These are phyloP conservation scores for Xylariaceae sp. DNA, from an alignment of 2,329 filamentous ascomycete species.

Conservation along the genomic window DNA sequence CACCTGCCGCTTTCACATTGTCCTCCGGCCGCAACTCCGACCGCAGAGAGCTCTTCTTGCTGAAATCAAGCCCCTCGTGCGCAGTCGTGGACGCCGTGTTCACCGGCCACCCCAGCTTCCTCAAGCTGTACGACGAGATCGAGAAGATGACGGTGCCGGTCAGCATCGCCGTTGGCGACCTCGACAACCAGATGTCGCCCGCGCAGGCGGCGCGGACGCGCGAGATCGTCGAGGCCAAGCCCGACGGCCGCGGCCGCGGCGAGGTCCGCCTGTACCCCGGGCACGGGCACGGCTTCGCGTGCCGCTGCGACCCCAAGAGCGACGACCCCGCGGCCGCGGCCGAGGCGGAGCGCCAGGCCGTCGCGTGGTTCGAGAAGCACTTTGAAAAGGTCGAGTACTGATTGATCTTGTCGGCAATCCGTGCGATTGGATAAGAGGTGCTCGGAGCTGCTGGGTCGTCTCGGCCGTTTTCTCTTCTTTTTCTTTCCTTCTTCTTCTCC, in stretches of 20 bases:
- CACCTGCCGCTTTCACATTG: no score
- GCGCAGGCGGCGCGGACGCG: slow-evolving; percentile 27
- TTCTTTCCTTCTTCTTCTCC: no score
- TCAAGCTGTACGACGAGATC: slow-evolving; percentile 32
- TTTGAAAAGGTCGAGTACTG: slow-evolving; percentile 12
- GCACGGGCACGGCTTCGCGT: slow-evolving; percentile 34
- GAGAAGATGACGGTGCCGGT: slow-evolving; percentile 17
- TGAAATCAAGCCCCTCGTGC: no score
- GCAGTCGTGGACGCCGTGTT: slow-evolving; percentile 47
- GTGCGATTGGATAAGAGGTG: no score
- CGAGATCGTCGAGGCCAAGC: slow-evolving; percentile 27
- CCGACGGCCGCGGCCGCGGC: slow-evolving; percentile 23
- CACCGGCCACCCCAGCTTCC: slow-evolving; percentile 43
- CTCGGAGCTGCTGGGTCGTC: no score
- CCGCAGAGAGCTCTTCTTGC: no score
- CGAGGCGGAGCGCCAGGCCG: slow-evolving; percentile 23
- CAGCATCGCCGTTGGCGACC: slow-evolving; percentile 18
- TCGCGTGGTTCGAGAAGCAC: slow-evolving; percentile 24
- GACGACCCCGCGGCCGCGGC: slow-evolving; percentile 17
- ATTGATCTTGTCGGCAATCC: no score
- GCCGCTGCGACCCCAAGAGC: slow-evolving; percentile 17
- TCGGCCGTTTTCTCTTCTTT: no score
- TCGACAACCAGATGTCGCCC: slow-evolving; percentile 22
- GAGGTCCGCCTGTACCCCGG: slow-evolving; percentile 31
- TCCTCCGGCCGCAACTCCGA: no score